Conservation (phyloP, 2,329 filamentous ascomycete species). For the Exophiala bonariae region DNA sequence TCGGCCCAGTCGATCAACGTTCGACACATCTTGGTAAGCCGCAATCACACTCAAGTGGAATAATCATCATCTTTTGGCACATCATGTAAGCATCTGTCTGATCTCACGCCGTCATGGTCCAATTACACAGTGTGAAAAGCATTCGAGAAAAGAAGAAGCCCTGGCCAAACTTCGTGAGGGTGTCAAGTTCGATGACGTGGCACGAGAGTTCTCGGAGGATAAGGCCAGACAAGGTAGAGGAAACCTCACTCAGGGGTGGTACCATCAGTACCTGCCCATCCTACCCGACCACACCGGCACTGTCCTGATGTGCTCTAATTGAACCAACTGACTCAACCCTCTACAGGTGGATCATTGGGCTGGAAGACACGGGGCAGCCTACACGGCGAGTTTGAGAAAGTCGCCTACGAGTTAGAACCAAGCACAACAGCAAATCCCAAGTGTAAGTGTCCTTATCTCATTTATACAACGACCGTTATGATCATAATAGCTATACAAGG, state of each 20-base stretch:
- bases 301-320: too few relatives aligned
- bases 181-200: slow-evolving; percentile 65
- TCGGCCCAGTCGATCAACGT: slow-evolving; percentile 64
- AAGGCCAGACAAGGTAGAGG: slow-evolving; percentile 58
- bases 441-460: slow-evolving; percentile 22
- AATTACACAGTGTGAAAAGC: slow-evolving; percentile 57
- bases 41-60: neutral
- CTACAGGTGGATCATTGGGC: slow-evolving; percentile 58
- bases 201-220: slow-evolving; percentile 64
- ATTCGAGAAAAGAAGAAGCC: slow-evolving; percentile 66
- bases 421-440: slow-evolving; percentile 63
- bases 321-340: too few relatives aligned
- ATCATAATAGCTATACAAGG: slow-evolving; percentile 18
- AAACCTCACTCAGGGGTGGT: slow-evolving; percentile 1
- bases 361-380: slow-evolving; percentile 63
- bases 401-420: slow-evolving; percentile 61
- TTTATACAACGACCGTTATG: slow-evolving; percentile 10
- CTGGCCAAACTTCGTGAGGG: slow-evolving; percentile 60
- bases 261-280: slow-evolving; percentile 5
- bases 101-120: neutral
- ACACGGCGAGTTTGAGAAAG: slow-evolving; percentile 60
- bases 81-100: neutral
- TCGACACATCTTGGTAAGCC: slow-evolving; percentile 60
- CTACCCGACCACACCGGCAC: too few relatives aligned
- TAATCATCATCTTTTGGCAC: neutral